Evolutionary conservation across 352 stramenopile species (phyloP).

Genomic region (Globisporangium lucens): DNA sequence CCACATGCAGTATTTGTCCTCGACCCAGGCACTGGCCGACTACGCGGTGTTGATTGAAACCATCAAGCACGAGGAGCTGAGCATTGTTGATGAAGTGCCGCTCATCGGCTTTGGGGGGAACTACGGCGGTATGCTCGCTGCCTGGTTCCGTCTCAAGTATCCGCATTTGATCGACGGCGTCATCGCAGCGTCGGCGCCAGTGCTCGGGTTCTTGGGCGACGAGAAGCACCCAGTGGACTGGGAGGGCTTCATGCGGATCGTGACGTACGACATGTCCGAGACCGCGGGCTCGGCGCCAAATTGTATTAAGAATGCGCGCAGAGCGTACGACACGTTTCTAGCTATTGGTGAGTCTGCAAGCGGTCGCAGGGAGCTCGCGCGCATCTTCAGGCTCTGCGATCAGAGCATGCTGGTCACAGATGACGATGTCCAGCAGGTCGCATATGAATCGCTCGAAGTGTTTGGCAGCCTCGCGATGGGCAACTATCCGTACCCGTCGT

Average conservation of each 20-base stretch:
- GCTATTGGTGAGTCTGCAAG: conserved; percentile 36
- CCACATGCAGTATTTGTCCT: conserved; percentile 72
- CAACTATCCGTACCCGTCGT: conserved; percentile 51
- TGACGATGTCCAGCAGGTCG: conserved; percentile 19
- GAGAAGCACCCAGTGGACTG: conserved; percentile 34
- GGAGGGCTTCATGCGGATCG: conserved; percentile 39
- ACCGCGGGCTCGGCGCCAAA: conserved; percentile 28
- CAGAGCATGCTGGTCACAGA: conserved; percentile 19
- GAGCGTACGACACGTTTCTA: conserved; percentile 87
- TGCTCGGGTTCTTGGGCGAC: conserved; percentile 54
- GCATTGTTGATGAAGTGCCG: conserved; percentile 32
- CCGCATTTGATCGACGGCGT: conserved; percentile 65
- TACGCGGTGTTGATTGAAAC: conserved; percentile 51
- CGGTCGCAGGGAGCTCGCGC: conserved; percentile 27
- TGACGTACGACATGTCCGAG: conserved; percentile 41
- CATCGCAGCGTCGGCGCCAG: conserved; percentile 61
- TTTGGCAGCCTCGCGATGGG: conserved; percentile 39
- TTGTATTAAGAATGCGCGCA: conserved; percentile 41
- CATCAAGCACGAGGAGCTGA: conserved; percentile 37
- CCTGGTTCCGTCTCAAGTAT: conserved; percentile 77
- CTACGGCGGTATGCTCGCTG: conserved; percentile 73
- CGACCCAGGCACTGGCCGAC: conserved; percentile 82
- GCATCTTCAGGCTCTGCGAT: conserved; percentile 34
- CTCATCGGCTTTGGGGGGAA: conserved; percentile 73
- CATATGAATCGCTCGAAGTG: conserved; percentile 18